These are phyloP conservation scores for Colletotrichum limetticola DNA, from an alignment of 2,329 filamentous ascomycete species.

Conservation along the genomic window DNA sequence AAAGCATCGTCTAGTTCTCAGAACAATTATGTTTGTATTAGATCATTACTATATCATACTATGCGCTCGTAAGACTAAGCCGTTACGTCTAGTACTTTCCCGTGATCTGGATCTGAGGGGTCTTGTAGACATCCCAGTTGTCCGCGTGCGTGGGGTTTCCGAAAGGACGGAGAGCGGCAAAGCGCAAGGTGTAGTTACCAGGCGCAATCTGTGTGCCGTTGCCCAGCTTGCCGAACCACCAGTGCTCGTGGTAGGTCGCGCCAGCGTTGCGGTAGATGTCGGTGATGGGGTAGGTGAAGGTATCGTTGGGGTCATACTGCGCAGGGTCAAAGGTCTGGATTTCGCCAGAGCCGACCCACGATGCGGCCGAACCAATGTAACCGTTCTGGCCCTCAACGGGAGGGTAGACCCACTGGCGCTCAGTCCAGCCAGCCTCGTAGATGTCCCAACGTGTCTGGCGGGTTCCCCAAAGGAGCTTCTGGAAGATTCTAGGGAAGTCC, in stretches of 20 bases:
- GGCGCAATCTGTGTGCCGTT: constrained; percentile 53
- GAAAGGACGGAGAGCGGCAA: constrained; percentile 53
- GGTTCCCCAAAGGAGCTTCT: constrained; percentile 39
- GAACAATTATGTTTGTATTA: background rate
- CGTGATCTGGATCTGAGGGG: constrained; percentile 46
- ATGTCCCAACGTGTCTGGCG: constrained; percentile 37
- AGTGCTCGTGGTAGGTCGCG: constrained; percentile 38
- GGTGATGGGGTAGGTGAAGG: constrained; percentile 40
- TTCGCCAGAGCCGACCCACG: constrained; percentile 37
- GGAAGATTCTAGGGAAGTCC: constrained; percentile 37
- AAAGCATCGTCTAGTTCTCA: background rate
- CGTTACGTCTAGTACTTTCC: constrained; percentile 35
- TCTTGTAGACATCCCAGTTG: constrained; percentile 53
- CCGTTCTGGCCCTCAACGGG: constrained; percentile 41
- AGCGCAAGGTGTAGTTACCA: constrained; percentile 54
- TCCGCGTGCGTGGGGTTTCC: constrained; percentile 52
- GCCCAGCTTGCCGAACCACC: constrained; percentile 57
- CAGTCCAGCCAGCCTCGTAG: constrained; percentile 41
- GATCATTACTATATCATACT: constrained; percentile 11
- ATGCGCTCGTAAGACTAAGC: background rate
- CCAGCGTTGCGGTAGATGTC: constrained; percentile 37
- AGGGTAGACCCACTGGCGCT: constrained; percentile 42
- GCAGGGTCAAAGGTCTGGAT: constrained; percentile 37
- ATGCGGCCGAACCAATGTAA: constrained; percentile 43
- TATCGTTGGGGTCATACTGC: constrained; percentile 40